A percentile compares a stretch with the other conserved stretches of the same genome.
Conservation (phyloP, 2,329 filamentous ascomycete genomes). For the Clathrospora elynae region DNA sequence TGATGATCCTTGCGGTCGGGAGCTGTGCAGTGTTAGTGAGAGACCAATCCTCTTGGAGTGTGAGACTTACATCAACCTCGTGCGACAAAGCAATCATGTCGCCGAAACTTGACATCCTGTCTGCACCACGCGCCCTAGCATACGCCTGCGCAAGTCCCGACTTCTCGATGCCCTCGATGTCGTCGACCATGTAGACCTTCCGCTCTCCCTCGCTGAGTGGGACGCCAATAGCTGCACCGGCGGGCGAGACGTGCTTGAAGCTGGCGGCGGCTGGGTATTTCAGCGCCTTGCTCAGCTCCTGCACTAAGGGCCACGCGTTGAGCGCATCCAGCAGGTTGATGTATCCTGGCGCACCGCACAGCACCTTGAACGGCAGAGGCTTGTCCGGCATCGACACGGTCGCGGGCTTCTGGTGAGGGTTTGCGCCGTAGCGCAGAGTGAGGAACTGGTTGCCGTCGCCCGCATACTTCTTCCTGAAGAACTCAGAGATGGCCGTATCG, state of each 20-base stretch:
- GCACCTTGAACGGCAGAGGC: conserved; percentile 90
- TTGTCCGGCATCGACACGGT: conserved; percentile 76
- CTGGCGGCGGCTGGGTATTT: conserved; percentile 89
- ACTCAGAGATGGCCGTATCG: conserved; percentile 90
- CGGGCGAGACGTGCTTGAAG: conserved; percentile 97
- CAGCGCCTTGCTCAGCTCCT: conserved; percentile 89
- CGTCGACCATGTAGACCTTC: conserved; percentile 98
- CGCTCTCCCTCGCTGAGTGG: conserved; percentile 85
- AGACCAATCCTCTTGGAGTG: neutral
- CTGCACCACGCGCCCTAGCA: conserved; percentile 89
- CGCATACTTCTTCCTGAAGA: conserved; percentile 97
- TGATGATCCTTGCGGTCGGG: conserved; percentile 95
- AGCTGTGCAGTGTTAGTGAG: conserved; percentile 45
- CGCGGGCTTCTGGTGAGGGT: conserved; percentile 97
- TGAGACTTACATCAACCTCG: conserved; percentile 68
- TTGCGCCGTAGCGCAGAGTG: conserved; percentile 89
- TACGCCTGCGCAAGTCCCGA: conserved; percentile 92
- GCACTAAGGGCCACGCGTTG: conserved; percentile 96
- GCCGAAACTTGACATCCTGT: conserved; percentile 98
- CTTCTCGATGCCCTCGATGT: conserved; percentile 84
- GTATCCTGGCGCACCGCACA: conserved; percentile 88
- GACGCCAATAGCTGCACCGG: conserved; percentile 90
- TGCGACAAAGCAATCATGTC: conserved; percentile 94
- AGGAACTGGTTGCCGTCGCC: conserved; percentile 81
- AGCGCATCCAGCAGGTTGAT: conserved; percentile 96